Conservation (phyloP, 2,329 filamentous ascomycete genomes). For the Monosporascus cannonballus region DNA sequence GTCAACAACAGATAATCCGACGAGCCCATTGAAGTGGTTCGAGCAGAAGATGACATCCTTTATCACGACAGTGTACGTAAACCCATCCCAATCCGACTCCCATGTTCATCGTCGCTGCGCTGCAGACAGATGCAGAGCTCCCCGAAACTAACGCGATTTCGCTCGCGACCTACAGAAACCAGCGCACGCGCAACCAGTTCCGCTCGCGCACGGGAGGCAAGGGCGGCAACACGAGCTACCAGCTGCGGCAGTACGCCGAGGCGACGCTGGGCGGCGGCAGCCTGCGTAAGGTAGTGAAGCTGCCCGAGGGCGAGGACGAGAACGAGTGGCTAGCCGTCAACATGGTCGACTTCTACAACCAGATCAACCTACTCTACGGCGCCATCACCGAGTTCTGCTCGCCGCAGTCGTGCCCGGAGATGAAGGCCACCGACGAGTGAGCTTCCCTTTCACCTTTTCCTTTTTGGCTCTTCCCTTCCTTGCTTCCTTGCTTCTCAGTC, state of each 20-base stretch:
- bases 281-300: slow-evolving; percentile 89
- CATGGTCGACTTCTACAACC: slow-evolving; percentile 99
- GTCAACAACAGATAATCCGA: slow-evolving; percentile 7
- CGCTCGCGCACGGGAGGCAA: slow-evolving; percentile 73
- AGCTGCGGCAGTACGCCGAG: slow-evolving; percentile 95
- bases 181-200: slow-evolving; percentile 85
- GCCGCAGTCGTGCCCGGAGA: slow-evolving; percentile 92
- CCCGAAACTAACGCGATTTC: slow-evolving; percentile 22
- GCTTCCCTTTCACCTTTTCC: slow-evolving; percentile 16
- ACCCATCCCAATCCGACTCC: slow-evolving; percentile 9
- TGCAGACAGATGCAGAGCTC: not conserved
- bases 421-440: slow-evolving; percentile 99
- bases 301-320: slow-evolving; percentile 94
- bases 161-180: slow-evolving; percentile 56
- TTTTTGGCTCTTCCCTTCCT: not conserved
- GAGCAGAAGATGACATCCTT: slow-evolving; percentile 62
- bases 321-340: slow-evolving; percentile 99
- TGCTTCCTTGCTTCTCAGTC: not conserved
- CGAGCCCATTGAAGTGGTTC: slow-evolving; percentile 12
- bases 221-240: slow-evolving; percentile 79
- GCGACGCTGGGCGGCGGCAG: slow-evolving; percentile 93
- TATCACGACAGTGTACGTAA: slow-evolving; percentile 57
- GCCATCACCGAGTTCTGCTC: slow-evolving; percentile 99
- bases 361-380: slow-evolving; percentile 97
- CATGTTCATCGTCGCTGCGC: too few species aligned